Base-by-base conservation (phyloP, 306 rosid species). In the Mimosa bimucronata region DNA sequence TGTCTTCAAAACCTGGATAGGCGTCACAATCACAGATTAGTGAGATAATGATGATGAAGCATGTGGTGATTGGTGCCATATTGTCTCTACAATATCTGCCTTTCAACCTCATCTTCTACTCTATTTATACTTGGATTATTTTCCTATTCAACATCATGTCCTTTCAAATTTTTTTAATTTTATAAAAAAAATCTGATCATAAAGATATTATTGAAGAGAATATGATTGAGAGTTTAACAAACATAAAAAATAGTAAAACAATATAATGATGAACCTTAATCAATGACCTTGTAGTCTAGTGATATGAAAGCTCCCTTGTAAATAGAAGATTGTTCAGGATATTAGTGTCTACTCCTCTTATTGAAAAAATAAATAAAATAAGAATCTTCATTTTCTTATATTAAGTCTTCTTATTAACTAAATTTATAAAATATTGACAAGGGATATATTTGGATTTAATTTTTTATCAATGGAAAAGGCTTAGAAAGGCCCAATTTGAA, bases 1-100 rank as follows among this genome's bases (percentile, higher is more conserved):
- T 45, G 14, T 45, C 19, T 3, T 45, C 52, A 15, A 12, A 45
- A 14, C 3, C 52, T 12, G 14, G 52, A 15, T 45, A 15, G 52
- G 18, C 18, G 46, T 11, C 46, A 42, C 2, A 42, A 1, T 42
- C 46, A 42, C 46, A 42, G 46, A 42, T 42, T 9, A 42, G 12
- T 2, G 46, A 42, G 46, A 42, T 42, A 9, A 42, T 34, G 31
- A 78, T 3, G 30, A 12, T 6, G 23, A 16, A 28, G 0, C 61
- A 55, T 21, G 71, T 29, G 66, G 62, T 26, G 16, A 79, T 79
- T 57, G 77, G 71, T 18, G 26, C 62, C 76, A 79, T 79, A 1
- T 13, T 41, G 19, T 19, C 4, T 50, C 60, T 2, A 7, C 60
- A 7, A 52, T n/a, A 19, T 19, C 23, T 52, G 12, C 6, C 62